Evolutionary conservation across 768 basidiomycete species (phyloP), one percentile per base, ranked within the genome.

Genomic region (Tricholoma sp.): DNA sequence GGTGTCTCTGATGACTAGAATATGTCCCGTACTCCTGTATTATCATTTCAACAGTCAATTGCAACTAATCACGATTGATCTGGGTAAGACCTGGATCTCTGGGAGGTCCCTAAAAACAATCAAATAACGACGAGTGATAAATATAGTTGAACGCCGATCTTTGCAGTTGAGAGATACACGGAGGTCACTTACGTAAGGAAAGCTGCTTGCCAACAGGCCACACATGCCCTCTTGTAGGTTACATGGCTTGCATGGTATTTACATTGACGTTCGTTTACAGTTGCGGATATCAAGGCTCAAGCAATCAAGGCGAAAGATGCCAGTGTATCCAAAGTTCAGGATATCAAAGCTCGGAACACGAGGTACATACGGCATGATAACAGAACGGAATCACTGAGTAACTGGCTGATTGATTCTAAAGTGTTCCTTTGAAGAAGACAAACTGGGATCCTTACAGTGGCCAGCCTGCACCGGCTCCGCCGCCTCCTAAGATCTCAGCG

Each of bases 371-470:
- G 32, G 11, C 34, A 24, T 24, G 24, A 24, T 24, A 4, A 24
- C 4, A n/a, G n/a, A 24, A 24, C 42, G 31, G 29, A 34, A 32
- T 6, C 33, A n/a, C 41, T 47, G 28, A 36, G 18, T 15, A 20
- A 3, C 18, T 10, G 24, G 18, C 34, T 18, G 11, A 24, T 9
- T 41, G 13, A 57, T 31, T 29, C 49, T 44, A 49, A n/a, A 86
- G 86, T 61, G 70, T 76, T 6, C 78, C 86, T 3, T 68, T 86
- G 64, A 80, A 79, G 56, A 82, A 82, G 55, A 80, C 82, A 7
- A 85, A 79, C 59, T 88, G 85, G 84, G 80, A 87, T 66, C 84
- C 74, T 36, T 77, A 81, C 57, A 82, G 78, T 62, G 80, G 79
- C 24, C 69, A 73, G n/a, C 71, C 77, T 6, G 76, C 83, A 1